Evolutionary conservation across 148 eudicot species (phyloP), one percentile per base, ranked within the genome.

Genomic region (Cornus controversa): DNA sequence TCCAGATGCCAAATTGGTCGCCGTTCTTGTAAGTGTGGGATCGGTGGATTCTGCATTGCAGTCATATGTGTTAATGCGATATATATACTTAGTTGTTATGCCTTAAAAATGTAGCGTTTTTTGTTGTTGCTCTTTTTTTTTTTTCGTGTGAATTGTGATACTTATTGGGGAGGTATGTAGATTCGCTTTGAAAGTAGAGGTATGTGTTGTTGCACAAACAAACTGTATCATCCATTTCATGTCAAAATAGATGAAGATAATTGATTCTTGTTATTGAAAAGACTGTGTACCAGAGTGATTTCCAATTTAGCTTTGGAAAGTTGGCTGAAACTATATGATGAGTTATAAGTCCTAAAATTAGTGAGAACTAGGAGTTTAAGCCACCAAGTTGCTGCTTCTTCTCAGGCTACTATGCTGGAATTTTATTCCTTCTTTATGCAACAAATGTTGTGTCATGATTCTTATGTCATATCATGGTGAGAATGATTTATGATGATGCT

Each of bases 1-100:
- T 69, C 97, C 90, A 16, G 94, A 92, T 75, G 78, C 88, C 31
- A 92, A 92, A 81, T 71, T 89, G 83, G 84, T 90, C 67, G 92
- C 94, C 26, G 79, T 90, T 77, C 86, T 92, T 84, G 97, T 92
- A 86, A 89, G 97, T 87, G 16, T 73, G 24, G 50, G 2, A 64
- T 45, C 40, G 25, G 40, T 60, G 6, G 11, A 5, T 42, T 67
- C n/a, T 54, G 50, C 79, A 53, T 68, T 67, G 64, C 68, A 24
- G 31, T 26, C 5, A 27, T 66, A 27, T 13, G 31, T 25, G 31
- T 24, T 66, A 58, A 16, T 58, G 64, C 23, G 0, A 1, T 58
- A 4, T 8, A 8, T 25, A 9, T 64, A 23, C 26, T 24, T 64
- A 64, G 67, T 25, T 64, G 6, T 64, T 64, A 11, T 24, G 67